Evolutionary conservation across 306 rosid species (phyloP).

Genomic region (Corylus americana): DNA sequence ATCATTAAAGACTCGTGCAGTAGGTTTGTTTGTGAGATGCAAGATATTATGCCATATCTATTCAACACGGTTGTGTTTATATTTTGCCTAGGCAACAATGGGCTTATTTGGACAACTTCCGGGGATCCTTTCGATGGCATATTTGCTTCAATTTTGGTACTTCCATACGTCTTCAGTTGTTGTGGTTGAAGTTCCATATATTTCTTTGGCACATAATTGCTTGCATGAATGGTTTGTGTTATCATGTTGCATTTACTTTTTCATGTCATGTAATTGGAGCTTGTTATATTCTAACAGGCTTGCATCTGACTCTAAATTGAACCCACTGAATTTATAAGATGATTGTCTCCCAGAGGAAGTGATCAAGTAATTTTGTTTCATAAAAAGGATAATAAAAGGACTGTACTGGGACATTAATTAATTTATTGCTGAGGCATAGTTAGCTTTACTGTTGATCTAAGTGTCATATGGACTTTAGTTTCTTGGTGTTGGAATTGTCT

Average conservation of each 20-base stretch:
- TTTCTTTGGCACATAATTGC: conserved; percentile 6
- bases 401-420: neutral
- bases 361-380: neutral
- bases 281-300: neutral
- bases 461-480: neutral
- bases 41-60: conserved; percentile 19
- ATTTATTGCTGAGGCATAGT: neutral
- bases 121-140: conserved; percentile 96
- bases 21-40: conserved; percentile 14
- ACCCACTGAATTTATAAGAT: neutral
- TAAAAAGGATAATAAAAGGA: neutral
- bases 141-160: conserved; percentile 96
- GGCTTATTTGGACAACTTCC: conserved; percentile 72
- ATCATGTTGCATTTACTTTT: neutral
- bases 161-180: conserved; percentile 16
- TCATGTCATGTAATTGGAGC: neutral
- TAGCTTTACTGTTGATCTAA: neutral
- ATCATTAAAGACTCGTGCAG: conserved; percentile 4
- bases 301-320: neutral
- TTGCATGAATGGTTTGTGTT: conserved; percentile 4
- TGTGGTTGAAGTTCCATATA: conserved; percentile 18
- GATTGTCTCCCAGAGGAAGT: neutral
- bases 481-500: neutral
- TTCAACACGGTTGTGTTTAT: conserved; percentile 26
- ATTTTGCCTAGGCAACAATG: conserved; percentile 55